Conservation (phyloP, 2,329 filamentous ascomycete species). For the Pseudogymnoascus sp. region DNA sequence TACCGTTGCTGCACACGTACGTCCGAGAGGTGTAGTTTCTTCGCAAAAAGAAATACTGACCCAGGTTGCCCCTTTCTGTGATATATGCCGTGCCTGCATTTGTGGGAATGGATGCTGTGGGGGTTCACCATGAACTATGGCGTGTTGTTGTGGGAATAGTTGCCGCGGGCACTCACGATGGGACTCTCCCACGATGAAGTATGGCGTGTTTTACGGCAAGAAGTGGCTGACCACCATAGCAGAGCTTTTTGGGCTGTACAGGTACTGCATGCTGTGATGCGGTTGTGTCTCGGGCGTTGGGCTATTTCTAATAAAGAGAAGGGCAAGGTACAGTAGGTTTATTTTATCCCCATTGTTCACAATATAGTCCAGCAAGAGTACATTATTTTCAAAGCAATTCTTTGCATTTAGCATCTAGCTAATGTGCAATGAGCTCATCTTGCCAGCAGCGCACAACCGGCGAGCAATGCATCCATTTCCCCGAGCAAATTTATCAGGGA, state of each 20-base stretch:
- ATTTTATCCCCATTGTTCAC: background rate
- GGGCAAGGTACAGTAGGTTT: background rate
- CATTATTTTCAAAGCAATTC: background rate
- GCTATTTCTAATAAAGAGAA: background rate
- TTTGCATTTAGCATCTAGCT: background rate
- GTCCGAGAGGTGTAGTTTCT: background rate
- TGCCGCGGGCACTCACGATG: too few species aligned
- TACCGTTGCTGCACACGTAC: background rate
- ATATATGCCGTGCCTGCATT: background rate
- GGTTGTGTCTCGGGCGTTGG: background rate
- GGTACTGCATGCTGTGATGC: background rate
- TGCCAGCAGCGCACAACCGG: background rate
- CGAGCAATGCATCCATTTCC: background rate
- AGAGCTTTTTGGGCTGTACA: background rate
- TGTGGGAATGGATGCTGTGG: background rate
- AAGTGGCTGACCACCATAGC: background rate
- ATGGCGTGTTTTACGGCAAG: background rate
- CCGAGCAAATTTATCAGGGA: background rate
- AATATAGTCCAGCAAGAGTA: background rate
- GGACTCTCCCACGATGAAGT: too few species aligned
- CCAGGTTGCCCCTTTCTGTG: background rate
- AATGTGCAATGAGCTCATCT: background rate
- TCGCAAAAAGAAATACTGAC: conserved; percentile 3
- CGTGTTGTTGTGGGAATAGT: too few species aligned
- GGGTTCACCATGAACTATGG: background rate